Evolutionary conservation across 2,329 filamentous ascomycete genomes (phyloP).

Genomic region (Cercospora nicotianae): DNA sequence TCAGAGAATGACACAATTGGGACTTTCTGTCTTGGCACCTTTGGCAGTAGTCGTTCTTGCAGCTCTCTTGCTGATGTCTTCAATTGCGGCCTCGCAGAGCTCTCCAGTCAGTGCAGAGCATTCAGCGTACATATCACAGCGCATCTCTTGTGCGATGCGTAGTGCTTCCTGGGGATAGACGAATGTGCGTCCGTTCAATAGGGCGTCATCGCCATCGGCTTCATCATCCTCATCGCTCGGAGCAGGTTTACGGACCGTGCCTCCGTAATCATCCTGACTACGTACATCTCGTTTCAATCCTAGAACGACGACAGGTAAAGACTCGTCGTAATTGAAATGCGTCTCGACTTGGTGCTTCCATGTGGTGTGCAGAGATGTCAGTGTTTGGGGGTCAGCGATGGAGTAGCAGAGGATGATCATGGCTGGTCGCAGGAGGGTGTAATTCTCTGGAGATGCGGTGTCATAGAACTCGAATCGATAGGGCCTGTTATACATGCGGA

Average conservation of each 20-base stretch:
- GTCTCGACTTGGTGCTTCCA: conserved; percentile 49
- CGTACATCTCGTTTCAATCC: conserved; percentile 61
- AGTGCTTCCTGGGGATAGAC: conserved; percentile 55
- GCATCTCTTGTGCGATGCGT: conserved; percentile 57
- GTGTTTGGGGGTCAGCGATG: conserved; percentile 54
- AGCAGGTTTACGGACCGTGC: conserved; percentile 25
- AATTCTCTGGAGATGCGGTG: conserved; percentile 58
- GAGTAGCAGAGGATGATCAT: conserved; percentile 61
- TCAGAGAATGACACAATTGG: conserved; percentile 30
- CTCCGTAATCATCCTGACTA: conserved; percentile 44
- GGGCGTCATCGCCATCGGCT: conserved; percentile 37
- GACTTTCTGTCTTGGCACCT: conserved; percentile 44
- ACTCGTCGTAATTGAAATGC: conserved; percentile 55
- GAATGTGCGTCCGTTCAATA: conserved; percentile 40
- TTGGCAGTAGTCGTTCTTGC: conserved; percentile 58
- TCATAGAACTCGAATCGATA: conserved; percentile 60
- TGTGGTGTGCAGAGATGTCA: conserved; percentile 48
- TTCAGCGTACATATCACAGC: conserved; percentile 63
- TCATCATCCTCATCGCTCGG: conserved; percentile 25
- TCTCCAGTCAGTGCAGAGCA: conserved; percentile 61
- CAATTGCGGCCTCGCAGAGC: conserved; percentile 59
- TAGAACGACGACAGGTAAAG: conserved; percentile 59
- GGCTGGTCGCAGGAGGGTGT: conserved; percentile 55
- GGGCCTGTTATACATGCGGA: conserved; percentile 56
- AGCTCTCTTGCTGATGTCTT: conserved; percentile 60